These are phyloP conservation scores for Pholiota adiposa DNA, from an alignment of 1,284 basidiomycete genomes.

Conservation along the genomic window DNA sequence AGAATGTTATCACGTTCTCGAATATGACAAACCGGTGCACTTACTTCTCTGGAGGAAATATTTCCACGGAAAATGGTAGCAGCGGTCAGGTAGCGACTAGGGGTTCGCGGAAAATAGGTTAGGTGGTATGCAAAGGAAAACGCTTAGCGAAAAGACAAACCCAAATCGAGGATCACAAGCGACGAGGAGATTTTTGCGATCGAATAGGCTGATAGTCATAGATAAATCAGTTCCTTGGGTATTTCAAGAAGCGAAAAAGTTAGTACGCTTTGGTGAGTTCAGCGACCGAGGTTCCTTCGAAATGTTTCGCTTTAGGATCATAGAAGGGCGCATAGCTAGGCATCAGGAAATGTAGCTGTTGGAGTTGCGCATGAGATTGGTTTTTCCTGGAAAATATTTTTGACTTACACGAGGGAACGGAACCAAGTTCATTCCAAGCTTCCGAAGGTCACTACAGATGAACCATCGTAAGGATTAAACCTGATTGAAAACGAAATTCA, in stretches of 20 bases:
- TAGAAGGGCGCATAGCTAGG: conserved; percentile 87
- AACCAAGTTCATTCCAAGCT: conserved; percentile 91
- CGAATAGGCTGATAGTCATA: conserved; percentile 64
- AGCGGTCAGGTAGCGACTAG: conserved; percentile 83
- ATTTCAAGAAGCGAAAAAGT: neutral
- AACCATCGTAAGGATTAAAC: conserved; percentile 3
- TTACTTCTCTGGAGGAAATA: conserved; percentile 79
- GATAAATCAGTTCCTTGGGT: neutral
- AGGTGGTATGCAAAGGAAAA: neutral
- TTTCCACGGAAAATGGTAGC: conserved; percentile 89
- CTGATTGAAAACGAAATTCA: neutral
- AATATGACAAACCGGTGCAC: conserved; percentile 30
- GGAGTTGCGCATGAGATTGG: conserved; percentile 3
- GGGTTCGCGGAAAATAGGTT: conserved; percentile 1
- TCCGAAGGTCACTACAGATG: conserved; percentile 81
- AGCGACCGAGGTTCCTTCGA: conserved; percentile 62
- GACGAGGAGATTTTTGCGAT: conserved; percentile 79
- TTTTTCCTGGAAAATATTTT: neutral
- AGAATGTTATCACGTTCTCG: conserved; percentile 39
- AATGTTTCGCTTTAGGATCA: conserved; percentile 65
- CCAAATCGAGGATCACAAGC: conserved; percentile 85
- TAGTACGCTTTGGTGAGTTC: conserved; percentile 74
- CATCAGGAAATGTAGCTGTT: conserved; percentile 87
- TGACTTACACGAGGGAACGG: conserved; percentile 85
- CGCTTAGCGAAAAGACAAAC: conserved; percentile 41